phyloP scores from a whole-genome alignment of 306 rosid species.

The Rosa multiflora region DNA sequence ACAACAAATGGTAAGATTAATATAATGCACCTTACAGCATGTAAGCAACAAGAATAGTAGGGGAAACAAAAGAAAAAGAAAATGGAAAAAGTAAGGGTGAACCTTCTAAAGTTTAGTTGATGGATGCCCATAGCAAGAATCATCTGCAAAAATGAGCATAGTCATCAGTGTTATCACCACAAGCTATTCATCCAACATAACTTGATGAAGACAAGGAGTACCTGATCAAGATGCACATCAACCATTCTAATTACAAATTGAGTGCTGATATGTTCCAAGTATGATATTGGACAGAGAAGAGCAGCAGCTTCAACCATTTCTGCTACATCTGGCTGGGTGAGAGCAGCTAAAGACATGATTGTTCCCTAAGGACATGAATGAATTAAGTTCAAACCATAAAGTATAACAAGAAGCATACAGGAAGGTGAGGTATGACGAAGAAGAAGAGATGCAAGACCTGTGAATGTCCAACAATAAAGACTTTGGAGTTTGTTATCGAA shows the following conservation, averaged over 20 bases:
- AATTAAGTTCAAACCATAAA: constrained; percentile 15
- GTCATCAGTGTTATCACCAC: constrained; percentile 29
- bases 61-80: constrained; percentile 16
- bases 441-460: constrained; percentile 56
- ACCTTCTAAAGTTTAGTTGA: constrained; percentile 79
- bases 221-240: constrained; percentile 75
- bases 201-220: constrained; percentile 27
- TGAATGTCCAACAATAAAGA: constrained; percentile 85
- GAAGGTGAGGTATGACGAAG: constrained; percentile 16
- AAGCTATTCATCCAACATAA: constrained; percentile 14
- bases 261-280: constrained; percentile 67
- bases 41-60: constrained; percentile 13
- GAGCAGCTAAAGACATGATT: constrained; percentile 69
- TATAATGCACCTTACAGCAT: constrained; percentile 15
- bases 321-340: constrained; percentile 66
- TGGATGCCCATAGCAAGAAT: constrained; percentile 67
- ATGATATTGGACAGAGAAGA: constrained; percentile 83
- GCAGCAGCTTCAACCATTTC: constrained; percentile 85
- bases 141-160: constrained; percentile 51
- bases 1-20: constrained; percentile 7
- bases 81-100: constrained; percentile 1
- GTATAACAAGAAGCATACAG: constrained; percentile 15
- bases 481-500: constrained; percentile 52
- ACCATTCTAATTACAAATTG: constrained; percentile 74
- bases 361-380: constrained; percentile 61